Base-by-base conservation (phyloP, 768 basidiomycete species). In the Leccinellum albellum region DNA sequence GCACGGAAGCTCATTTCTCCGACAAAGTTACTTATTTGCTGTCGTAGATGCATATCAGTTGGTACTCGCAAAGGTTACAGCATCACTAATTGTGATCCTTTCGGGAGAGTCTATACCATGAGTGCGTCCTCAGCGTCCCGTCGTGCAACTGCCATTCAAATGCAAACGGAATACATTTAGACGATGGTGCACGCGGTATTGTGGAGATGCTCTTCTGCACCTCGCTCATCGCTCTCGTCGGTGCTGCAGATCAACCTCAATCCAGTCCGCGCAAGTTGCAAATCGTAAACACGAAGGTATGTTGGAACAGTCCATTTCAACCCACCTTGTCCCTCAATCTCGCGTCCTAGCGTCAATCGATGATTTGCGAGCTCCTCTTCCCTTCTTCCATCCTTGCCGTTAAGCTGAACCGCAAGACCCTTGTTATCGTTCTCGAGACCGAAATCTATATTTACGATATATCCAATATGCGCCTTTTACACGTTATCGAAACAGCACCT, bases 121-220 rank as follows among this genome's bases (percentile, higher is more conserved):
- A 94, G 94, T 95, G 70, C 70, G 92, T 82, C 45, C 53, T 2
- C 53, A n/a, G n/a, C 42, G 20, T 17, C 46, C 50, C 37, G 20
- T 42, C 44, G 13, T 37, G 28, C 32, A 50, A 29, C 46, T 21
- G n/a, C 8, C 50, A 26, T 51, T 29, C n/a, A 24, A 45, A 24
- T 2, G 2, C 33, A n/a, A 54, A 52, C 29, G 24, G 14, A 13
- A 6, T 35, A 26, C 29, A 24, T 55, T 26, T 59, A 93, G 96
- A 89, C 65, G 94, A 98, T 57, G 95, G 96, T 8, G 92, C 96
- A 2, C 83, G 91, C 17, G 94, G 94, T 23, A 97, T 97, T 60
- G 96, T 98, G 15, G 97, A 99, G 74, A 99, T 99, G 97, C 80
- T 99, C 57, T 99, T 99, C 78, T 98, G 95, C 76, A 99, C 97